These are phyloP conservation scores for Mycosphaerella sp. DNA, from an alignment of 2,329 filamentous ascomycete species.

Conservation along the genomic window DNA sequence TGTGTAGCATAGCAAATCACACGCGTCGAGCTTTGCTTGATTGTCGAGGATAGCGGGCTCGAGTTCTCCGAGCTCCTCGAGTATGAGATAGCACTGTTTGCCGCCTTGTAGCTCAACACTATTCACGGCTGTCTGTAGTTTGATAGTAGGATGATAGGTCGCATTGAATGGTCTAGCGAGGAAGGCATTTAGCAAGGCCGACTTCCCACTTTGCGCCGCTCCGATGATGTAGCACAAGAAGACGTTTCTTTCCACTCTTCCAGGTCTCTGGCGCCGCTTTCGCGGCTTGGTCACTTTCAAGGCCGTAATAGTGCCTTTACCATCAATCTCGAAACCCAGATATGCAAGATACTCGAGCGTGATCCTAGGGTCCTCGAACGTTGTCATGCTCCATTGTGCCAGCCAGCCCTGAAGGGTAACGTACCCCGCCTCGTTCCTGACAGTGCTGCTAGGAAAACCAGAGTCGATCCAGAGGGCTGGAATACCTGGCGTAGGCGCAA, in stretches of 20 bases:
- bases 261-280: slow-evolving; percentile 73
- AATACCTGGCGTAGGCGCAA: slow-evolving; percentile 86
- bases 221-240: slow-evolving; percentile 91
- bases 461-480: slow-evolving; percentile 82
- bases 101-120: slow-evolving; percentile 93
- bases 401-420: slow-evolving; percentile 97
- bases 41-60: slow-evolving; percentile 94
- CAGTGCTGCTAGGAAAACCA: slow-evolving; percentile 86
- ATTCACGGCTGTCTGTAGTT: slow-evolving; percentile 88
- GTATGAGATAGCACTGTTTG: slow-evolving; percentile 93
- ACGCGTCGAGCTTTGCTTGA: slow-evolving; percentile 78
- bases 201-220: slow-evolving; percentile 81
- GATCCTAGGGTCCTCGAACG: slow-evolving; percentile 89
- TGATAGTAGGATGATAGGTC: slow-evolving; percentile 88
- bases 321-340: slow-evolving; percentile 81
- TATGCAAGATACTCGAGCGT: slow-evolving; percentile 95
- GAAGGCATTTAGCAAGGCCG: slow-evolving; percentile 82
- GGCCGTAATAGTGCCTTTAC: slow-evolving; percentile 69
- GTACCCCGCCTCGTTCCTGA: slow-evolving; percentile 89
- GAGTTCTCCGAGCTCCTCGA: slow-evolving; percentile 92
- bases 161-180: slow-evolving; percentile 78
- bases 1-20: slow-evolving; percentile 88
- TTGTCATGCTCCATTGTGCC: slow-evolving; percentile 99
- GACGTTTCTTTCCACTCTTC: slow-evolving; percentile 86
- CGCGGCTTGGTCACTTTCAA: slow-evolving; percentile 89